Evolutionary conservation across 441 rosid species (phyloP).

Genomic region (Adansonia grandidieri): DNA sequence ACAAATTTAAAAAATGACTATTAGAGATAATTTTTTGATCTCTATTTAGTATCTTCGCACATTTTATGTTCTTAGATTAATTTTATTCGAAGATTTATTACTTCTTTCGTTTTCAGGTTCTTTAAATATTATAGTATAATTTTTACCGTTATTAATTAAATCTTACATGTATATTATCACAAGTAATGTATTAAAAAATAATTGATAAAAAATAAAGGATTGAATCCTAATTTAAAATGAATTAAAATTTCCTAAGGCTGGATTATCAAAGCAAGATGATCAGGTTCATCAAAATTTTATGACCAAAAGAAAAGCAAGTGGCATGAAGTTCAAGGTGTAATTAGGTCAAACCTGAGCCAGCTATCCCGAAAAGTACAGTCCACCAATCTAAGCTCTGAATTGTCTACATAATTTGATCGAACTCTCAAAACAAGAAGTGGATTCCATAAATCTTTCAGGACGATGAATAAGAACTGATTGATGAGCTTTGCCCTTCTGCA

Average conservation of each 20-base stretch:
- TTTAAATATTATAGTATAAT: no score
- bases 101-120: no score
- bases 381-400: neutral
- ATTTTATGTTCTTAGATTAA: no score
- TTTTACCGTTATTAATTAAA: no score
- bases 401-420: neutral
- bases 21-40: no score
- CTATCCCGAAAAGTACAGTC: neutral
- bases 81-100: no score
- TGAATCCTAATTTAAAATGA: neutral
- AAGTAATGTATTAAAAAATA: no score
- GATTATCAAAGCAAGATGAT: neutral
- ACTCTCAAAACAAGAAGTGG: neutral
- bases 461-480: neutral
- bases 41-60: no score
- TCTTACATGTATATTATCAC: no score
- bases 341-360: constrained; percentile 5
- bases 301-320: neutral
- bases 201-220: neutral
- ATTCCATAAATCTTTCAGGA: neutral
- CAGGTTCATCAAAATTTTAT: neutral
- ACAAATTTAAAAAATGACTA: no score
- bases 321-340: neutral
- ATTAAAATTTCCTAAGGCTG: neutral
- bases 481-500: no score